Base-by-base conservation (phyloP, 192 early-diverging fungal genomes). In the Linderina pennispora region DNA sequence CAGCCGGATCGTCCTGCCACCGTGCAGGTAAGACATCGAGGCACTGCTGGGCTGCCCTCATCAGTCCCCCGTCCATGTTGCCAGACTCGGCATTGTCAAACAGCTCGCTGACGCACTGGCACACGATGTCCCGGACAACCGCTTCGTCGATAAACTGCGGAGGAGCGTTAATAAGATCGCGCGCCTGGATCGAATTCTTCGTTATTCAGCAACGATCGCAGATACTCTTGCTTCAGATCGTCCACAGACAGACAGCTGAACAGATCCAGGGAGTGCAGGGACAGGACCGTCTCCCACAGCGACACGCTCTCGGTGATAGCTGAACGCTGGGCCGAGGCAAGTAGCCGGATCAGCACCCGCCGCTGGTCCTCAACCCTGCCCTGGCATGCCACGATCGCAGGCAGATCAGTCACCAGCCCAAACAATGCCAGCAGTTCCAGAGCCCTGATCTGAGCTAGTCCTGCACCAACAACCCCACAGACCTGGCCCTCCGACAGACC, bases 51-150 rank as follows among this genome's bases (percentile, higher is more conserved):
- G 58, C 65, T 6, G 53, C 36, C 17, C 44, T 32, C 31, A 61
- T n/a, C 48, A 41, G 35, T 4, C 53, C 58, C 3, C 23, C 26
- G 2, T 55, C 56, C 32, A 23, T 50, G 22, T 49, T 46, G 21
- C 56, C 48, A 4, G 57, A 47, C 13, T 56, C 65, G 1, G 67
- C 50, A 41, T 62, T 63, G 43, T 63, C 60, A n/a, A 64, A 50
- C 50, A 72, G 32, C 49, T 72, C 60, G 32, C 53, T 44, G 1
- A 52, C 61, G 10, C 50, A 60, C n/a, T 58, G 45, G n/a, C 55
- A 54, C 46, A 55, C 55, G 11, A 55, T 45, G 13, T 55, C 52
- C 9, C 51, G 34, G 3, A 46, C 51, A 4, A 20, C 28, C 0
- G 26, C 16, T 1, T 34, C 17, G 10, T 36, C 46, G 17, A 17